Conservation (phyloP, 805 yeast species). For the Yarrowia sp. region DNA sequence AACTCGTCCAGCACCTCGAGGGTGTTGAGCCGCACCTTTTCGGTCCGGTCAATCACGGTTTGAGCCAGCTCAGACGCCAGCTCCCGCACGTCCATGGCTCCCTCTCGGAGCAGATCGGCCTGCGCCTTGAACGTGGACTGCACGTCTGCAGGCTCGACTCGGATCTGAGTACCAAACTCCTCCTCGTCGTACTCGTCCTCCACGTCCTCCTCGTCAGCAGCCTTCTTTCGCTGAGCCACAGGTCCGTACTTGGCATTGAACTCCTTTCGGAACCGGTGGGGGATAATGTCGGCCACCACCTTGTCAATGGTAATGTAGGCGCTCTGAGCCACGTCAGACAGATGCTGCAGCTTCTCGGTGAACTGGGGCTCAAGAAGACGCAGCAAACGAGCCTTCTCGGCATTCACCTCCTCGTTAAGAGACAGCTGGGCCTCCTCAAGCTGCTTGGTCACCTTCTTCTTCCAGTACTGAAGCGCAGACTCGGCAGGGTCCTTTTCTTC, state of each 20-base stretch:
- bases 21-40: slow-evolving; percentile 35
- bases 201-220: slow-evolving; percentile 10
- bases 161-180: not conserved
- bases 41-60: slow-evolving; percentile 29
- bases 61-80: slow-evolving; percentile 30
- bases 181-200: slow-evolving; percentile 3
- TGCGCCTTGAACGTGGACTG: slow-evolving; percentile 29
- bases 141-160: slow-evolving; percentile 27
- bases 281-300: slow-evolving; percentile 88
- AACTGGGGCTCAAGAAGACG: slow-evolving; percentile 30
- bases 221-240: not conserved
- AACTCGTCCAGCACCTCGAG: slow-evolving; percentile 50
- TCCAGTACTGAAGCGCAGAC: slow-evolving; percentile 30
- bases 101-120: slow-evolving; percentile 31
- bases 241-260: slow-evolving; percentile 47
- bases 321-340: slow-evolving; percentile 14
- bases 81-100: slow-evolving; percentile 33
- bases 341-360: slow-evolving; percentile 30
- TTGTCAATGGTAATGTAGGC: slow-evolving; percentile 22
- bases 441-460: slow-evolving; percentile 30
- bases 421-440: slow-evolving; percentile 31
- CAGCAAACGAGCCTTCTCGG: slow-evolving; percentile 28
- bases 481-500: slow-evolving; percentile 7
- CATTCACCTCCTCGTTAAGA: slow-evolving; percentile 32
- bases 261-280: slow-evolving; percentile 83